Evolutionary conservation across 768 basidiomycete species (phyloP), one percentile per base, ranked within the genome.

Genomic region (Kwoniella dendrophila): DNA sequence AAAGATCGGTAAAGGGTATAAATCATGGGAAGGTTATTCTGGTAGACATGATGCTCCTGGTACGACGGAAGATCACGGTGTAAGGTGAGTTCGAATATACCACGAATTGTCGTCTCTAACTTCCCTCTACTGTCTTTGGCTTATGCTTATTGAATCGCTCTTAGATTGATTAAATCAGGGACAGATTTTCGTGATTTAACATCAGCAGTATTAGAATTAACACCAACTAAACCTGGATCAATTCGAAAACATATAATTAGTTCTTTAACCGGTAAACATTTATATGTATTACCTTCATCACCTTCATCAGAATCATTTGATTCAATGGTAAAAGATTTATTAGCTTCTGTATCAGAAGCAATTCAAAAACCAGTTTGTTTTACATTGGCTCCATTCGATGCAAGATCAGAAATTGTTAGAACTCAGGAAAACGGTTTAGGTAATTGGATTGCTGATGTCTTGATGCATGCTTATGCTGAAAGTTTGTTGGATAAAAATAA

Each of bases 171-270:
- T 62, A 94, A 94, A 79, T 92, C 90, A 71, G 92, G 92, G 7
- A 89, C 87, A 2, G 91, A 95, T 79, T 95, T 95, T 73, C 85
- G 89, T 36, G 91, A 94, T 65, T 80, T 94, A 22, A 90, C 90
- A 53, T 89, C 90, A 63, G 80, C 92, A 44, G 82, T 78, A 0
- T 78, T 95, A 22, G 85, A 86, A 58, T 80, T 94, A 14, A 79
- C 81, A 27, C 80, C 85, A 51, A 83, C 87, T 1, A 84, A 88
- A 1, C 73, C 81, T 30, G 87, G 86, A 1, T 87, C 86, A 68
- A 79, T 89, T 11, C 83, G 92, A 64, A 82, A 75, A 44, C 87
- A 86, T 70, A 80, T 88, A 2, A 86, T 95, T 68, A 84, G 41
- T 14, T 57, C 48, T 22, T 66, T 66, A 12, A 69, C 34, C 87